Base-by-base conservation (phyloP, 1,284 basidiomycete species). In the Ceratobasidium sp. region DNA sequence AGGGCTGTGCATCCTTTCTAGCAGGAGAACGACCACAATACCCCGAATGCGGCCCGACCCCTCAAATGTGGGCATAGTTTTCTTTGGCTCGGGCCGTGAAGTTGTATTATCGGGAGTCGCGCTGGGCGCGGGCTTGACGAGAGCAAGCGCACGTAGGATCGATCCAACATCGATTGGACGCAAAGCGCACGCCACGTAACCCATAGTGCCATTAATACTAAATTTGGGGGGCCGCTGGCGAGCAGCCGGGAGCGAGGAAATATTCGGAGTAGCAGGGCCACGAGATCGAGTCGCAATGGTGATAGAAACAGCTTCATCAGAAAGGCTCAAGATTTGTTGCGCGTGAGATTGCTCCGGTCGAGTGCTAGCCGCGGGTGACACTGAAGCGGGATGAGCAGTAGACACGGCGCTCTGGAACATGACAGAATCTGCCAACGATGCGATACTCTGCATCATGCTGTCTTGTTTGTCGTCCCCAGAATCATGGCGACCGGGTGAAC, bases 391-490 rank as follows among this genome's bases (percentile, higher is more conserved):
- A n/a, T 22, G 75, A 19, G 81, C 76, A n/a, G 82, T 83, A 17
- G 90, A 90, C 31, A 92, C 79, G 1, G 91, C 91, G 78, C 92
- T 94, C 78, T 92, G 87, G 80, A 93, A 94, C 86, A 94, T 88
- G 80, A 87, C 91, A 7, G 84, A 81, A 7, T 75, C 57, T 29
- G 84, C 83, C 50, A 94, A 84, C 54, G 83, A 85, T 6, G 86
- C 89, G 57, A 94, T 84, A 5, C 92, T 93, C 79, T 93, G 92
- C 3, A 91, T 90, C 92, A 94, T 93, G 73, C 86, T 82, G 80
- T 88, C 82, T 27, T 81, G 83, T 7, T 75, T 75, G 27, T 76
- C 77, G 48, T 76, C 77, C 11, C 77, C 79, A 14, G 64, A 76
- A 15, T 66, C 31, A 5, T 64, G 74, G 7, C 45, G 54, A 17